Evolutionary conservation across 768 basidiomycete genomes (phyloP).

Genomic region (Rhodosporidiobolus sp.): DNA sequence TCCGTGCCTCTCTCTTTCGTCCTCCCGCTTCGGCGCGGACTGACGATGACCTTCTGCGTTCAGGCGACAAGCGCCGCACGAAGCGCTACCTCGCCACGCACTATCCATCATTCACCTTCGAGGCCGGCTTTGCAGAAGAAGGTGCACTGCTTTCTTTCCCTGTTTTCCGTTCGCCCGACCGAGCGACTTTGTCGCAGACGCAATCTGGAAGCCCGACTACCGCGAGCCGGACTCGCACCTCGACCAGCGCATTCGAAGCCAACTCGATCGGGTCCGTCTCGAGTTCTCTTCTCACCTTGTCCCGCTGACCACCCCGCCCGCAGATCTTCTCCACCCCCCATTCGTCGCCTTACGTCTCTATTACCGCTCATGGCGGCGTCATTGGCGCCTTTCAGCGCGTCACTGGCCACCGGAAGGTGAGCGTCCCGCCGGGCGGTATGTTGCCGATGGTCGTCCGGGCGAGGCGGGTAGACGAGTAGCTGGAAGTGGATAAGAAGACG

Average conservation of each 20-base stretch:
- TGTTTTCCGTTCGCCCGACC: neutral
- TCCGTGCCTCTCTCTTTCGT: neutral
- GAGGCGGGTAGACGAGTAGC: slow-evolving; percentile 7
- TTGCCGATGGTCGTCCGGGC: slow-evolving; percentile 45
- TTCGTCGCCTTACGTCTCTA: slow-evolving; percentile 38
- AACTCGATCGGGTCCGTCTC: neutral
- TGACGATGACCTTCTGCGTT: neutral
- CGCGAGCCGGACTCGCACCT: slow-evolving; percentile 26
- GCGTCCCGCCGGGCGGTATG: slow-evolving; percentile 42
- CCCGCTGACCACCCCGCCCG: neutral
- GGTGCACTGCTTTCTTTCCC: neutral
- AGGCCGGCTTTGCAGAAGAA: slow-evolving; percentile 40
- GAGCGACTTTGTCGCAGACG: slow-evolving; percentile 23
- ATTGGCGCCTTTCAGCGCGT: slow-evolving; percentile 42
- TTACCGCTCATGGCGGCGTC: slow-evolving; percentile 45
- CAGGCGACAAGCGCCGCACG: slow-evolving; percentile 42
- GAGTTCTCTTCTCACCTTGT: neutral
- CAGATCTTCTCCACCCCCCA: slow-evolving; percentile 43
- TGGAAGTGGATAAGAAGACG: too few relatives aligned
- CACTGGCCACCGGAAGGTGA: slow-evolving; percentile 37
- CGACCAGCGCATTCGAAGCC: neutral
- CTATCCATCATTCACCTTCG: slow-evolving; percentile 43
- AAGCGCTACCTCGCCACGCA: slow-evolving; percentile 30
- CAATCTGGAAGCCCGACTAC: slow-evolving; percentile 38
- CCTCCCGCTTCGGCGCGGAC: neutral